Base-by-base conservation (phyloP, 2,329 filamentous ascomycete genomes). In the Aspergillus sp. region DNA sequence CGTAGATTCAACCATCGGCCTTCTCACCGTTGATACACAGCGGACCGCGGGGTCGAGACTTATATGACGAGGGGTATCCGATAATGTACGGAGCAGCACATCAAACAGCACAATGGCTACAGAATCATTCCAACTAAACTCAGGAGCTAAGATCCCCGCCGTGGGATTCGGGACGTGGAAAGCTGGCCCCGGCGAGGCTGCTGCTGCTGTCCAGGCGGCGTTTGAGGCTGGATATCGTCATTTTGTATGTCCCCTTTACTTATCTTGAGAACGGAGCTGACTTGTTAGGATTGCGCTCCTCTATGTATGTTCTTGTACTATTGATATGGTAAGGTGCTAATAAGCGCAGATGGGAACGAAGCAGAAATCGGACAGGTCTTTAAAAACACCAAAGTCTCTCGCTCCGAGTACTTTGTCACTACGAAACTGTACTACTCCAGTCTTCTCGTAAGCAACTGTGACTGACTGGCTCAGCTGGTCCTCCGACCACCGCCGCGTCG, bases 101-200 rank as follows among this genome's bases (percentile, higher is more conserved):
- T 31, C 27, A 31, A 31, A 31, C 8, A 31, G 9, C 27, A 31
- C 5, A 40, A 55, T 55, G 52, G 45, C 52, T 11, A 55, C 52
- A 39, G 21, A 47, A 40, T 17, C 31, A 43, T 55, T 55, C 56
- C 66, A 60, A 0, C 58, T 71, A n/a, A 71, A 70, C 58, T 70
- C 68, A 6, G 68, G 69, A n/a, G 68, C 68, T 8, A 64, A 67
- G 46, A 69, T 72, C 40, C 68, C 68, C 6, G 68, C 67, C 19
- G 62, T 72, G 27, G 69, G 68, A 6, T 72, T 72, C 52, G 68
- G 68, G 5, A 72, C 68, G 19, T 71, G 68, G 68, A 55, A 55
- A 37, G 52, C 52, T 0, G 52, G 31, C 3, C 52, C 52, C 1
- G 52, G 52, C 7, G 52, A 55, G 14, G 52, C 52, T 11, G 44